phyloP scores from a whole-genome alignment of 129 eudicot species.

The Ambrosia artemisiifolia region DNA sequence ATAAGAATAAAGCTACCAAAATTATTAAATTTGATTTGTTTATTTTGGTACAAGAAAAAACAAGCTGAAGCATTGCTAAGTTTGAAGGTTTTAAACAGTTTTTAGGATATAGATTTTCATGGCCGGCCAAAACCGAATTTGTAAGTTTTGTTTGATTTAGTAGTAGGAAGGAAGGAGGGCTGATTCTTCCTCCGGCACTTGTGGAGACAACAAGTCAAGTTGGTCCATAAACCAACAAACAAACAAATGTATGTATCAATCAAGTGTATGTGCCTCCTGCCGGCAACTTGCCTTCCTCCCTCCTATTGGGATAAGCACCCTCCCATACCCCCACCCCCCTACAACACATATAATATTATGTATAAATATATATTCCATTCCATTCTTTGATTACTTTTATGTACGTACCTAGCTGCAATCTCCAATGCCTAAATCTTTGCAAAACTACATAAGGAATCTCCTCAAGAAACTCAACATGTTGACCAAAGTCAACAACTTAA shows the following conservation, averaged over 20 bases:
- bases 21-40: no score
- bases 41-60: no score
- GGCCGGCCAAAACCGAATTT: no score
- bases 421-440: conserved; percentile 29
- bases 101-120: no score
- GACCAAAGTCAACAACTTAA: conserved; percentile 30
- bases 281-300: conserved; percentile 22
- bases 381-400: conserved; percentile 12
- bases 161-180: conserved; percentile 4
- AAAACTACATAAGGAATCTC: conserved; percentile 24
- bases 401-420: conserved; percentile 20
- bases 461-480: conserved; percentile 32
- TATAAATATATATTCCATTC: conserved; percentile 1
- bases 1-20: no score
- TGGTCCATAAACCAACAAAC: conserved; percentile 26
- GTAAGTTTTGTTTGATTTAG: no score
- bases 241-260: conserved; percentile 34
- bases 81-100: no score
- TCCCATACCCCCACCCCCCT: conserved; percentile 7
- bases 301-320: conserved; percentile 16
- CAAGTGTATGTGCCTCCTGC: no score
- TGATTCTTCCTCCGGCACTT: conserved; percentile 31
- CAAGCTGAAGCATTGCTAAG: no score
- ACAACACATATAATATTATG: not conserved
- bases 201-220: conserved; percentile 37